Base-by-base conservation (phyloP, 305 asterid species). In the Ilex paraguariensis region DNA sequence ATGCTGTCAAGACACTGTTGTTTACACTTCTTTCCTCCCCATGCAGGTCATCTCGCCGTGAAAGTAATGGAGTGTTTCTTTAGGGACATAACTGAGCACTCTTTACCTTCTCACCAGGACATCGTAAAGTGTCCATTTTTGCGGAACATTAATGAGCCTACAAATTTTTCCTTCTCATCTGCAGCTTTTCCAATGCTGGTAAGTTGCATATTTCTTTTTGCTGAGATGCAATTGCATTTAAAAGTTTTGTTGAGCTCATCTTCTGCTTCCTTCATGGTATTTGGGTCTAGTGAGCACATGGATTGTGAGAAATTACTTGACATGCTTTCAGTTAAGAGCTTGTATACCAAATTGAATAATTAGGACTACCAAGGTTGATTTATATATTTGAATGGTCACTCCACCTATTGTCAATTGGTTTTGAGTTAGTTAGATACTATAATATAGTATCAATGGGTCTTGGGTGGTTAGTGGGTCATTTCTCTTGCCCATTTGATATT, bases 111-210 rank as follows among this genome's bases (percentile, higher is more conserved):
- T 64, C 80, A 84, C 71, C 86, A 78, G 70, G 90, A 80, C 82
- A 81, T 82, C 62, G 60, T 70, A 52, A 85, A 79, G 80, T 92
- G 98, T 64, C 98, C 98, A 54, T 92, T 92, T 77, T 69, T 92
- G 90, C 83, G 85, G 66, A 89, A 87, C 84, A 89, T 92, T 73
- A 80, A 85, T 61, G 96, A 89, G 72, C 97, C 98, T 14, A 92
- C 96, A 54, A 85, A 82, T 74, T 84, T 89, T 75, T 77, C 95
- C 65, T 77, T 95, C 66, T 62, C 84, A 44, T 56, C 95, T 40
- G 64, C 71, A 73, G 72, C 87, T 76, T 63, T 78, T 69, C 85
- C 92, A 5, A 28, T 77, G 61, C 87, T 89, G 10, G 98, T 87
- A 75, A 81, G 89, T 76, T 64, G 33, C 56, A 14, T 56, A 63